Percentiles rank a stretch among this genome's conserved stretches.
phyloP scores from a whole-genome alignment of 202 grass and related monocot genomes.

The Schoenoplectus tabernaemontani region DNA sequence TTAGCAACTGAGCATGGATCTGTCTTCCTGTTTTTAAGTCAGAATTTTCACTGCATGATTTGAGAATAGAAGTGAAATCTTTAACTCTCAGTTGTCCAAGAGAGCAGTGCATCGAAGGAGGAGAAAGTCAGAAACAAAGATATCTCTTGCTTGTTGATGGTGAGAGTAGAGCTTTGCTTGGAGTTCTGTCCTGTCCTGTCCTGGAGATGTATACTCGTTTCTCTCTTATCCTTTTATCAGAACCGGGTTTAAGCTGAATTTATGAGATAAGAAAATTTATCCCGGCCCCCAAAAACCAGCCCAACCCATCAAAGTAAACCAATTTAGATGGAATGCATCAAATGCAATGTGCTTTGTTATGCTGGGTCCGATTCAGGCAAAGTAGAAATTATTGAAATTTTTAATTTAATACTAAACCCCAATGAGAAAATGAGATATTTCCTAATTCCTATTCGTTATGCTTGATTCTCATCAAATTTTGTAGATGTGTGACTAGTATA shows the following conservation, averaged over 20 bases:
- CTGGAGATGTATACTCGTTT: not conserved
- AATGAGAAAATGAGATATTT: too few species aligned
- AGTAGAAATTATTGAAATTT: too few species aligned
- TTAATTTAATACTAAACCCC: too few species aligned
- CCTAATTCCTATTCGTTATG: too few species aligned
- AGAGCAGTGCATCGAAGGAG: not conserved
- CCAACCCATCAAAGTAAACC: not conserved
- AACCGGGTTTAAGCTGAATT: not conserved
- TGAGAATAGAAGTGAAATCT: conserved; percentile 56
- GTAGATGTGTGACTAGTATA: too few species aligned
- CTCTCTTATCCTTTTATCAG: not conserved
- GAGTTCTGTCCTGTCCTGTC: too few species aligned
- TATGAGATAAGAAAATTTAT: not conserved
- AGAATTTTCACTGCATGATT: conserved; percentile 40
- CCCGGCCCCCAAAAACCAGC: not conserved
- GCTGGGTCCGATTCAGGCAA: too few species aligned
- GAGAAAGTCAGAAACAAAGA: not conserved
- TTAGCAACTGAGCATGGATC: conserved; percentile 52
- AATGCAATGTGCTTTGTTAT: too few species aligned
- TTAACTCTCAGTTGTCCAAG: not conserved
- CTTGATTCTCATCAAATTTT: too few species aligned
- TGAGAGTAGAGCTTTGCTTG: not conserved
- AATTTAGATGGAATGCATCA: not conserved
- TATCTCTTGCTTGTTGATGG: not conserved
- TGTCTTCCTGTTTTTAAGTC: conserved; percentile 48